Base-by-base conservation (phyloP, 768 basidiomycete species). In the Leccinum disarticulatum region DNA sequence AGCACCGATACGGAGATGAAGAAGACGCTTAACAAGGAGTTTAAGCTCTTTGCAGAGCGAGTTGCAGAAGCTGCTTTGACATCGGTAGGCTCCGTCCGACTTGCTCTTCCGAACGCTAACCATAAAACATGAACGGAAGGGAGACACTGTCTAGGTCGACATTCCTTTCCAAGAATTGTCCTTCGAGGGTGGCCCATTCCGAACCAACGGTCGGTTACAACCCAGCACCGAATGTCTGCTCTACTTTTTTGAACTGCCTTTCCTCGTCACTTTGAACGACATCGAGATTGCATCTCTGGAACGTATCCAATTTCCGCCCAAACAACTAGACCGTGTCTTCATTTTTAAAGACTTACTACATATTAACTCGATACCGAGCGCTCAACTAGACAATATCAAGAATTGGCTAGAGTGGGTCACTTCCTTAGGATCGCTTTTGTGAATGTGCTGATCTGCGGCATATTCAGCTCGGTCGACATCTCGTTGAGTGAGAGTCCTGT, bases 231-330 rank as follows among this genome's bases (percentile, higher is more conserved):
- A 98, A 69, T 98, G 95, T 70, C 83, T 99, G 31, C 91, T 98
- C 31, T 91, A 97, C 71, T 87, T 98, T 22, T 90, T 94, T 1
- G 96, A 99, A 55, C 87, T 90, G 6, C 97, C 97, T 1, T 97
- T 97, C 86, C 84, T 96, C 47, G 90, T 98, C 57, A 98, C 96
- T 0, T 82, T 99, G 46, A 80, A 84, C 58, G 97, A 99, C 64
- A 95, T 98, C 64, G 96, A 99, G 74, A 90, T 98, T 54, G 96
- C 94, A 2, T 98, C 96, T 25, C 74, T 99, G 66, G 97, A 99
- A 74, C 89, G 97, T 72, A 95, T 98, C 4, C 94, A 97, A 72
- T 98, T 96, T 70, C 88, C 91, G 6, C 76, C 98, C 62, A 96
- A 93, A 74, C 95, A 98, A 66, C 98, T 99, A 67, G 97, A 98